Evolutionary conservation across 163 green algal species (phyloP), one percentile per base, ranked within the genome.

Genomic region (Volvox carteri): DNA sequence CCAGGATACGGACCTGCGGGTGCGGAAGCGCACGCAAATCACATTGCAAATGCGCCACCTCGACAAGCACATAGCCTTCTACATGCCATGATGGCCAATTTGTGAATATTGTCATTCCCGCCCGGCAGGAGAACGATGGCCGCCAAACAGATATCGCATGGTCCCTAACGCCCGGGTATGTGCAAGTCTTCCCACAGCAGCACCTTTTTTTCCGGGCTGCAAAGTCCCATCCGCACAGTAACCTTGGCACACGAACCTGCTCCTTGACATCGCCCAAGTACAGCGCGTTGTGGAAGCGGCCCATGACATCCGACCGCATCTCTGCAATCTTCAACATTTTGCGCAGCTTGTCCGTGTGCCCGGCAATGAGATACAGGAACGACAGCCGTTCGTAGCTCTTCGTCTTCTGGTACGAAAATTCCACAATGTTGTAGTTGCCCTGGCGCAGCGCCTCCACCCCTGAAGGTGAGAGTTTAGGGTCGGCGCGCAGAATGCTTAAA

Each of bases 321-420:
- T 99, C 98, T 4, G 97, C 95, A 67, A 99, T 98, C 95, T 99
- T 99, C 12, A 98, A 90, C 98, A 99, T 99, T 95, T 99, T 99
- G 79, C 90, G 86, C 90, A 99, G 95, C 92, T 98, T 98, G 78
- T 99, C 98, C 30, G 91, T 85, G 83, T 94, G 90, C 68, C 97
- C 98, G 4, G 97, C 99, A 92, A 99, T 98, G 86, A 99, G 96
- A 94, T 99, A 99, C 86, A 99, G 94, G 95, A 99, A 99, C 23
- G 95, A 96, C 30, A 99, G 96, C 72, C 98, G 97, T 91, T 99
- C 98, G 90, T 97, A 99, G 91, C 95, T 96, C 93, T 99, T 99
- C 58, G 97, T 99, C 93, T 99, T 99, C 94, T 99, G 98, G 93
- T 99, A 99, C 72, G 93, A 95, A 92, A 98, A 99, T 95, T 99